phyloP scores from a whole-genome alignment of 129 eudicot genomes.

The Solidago caesia region DNA sequence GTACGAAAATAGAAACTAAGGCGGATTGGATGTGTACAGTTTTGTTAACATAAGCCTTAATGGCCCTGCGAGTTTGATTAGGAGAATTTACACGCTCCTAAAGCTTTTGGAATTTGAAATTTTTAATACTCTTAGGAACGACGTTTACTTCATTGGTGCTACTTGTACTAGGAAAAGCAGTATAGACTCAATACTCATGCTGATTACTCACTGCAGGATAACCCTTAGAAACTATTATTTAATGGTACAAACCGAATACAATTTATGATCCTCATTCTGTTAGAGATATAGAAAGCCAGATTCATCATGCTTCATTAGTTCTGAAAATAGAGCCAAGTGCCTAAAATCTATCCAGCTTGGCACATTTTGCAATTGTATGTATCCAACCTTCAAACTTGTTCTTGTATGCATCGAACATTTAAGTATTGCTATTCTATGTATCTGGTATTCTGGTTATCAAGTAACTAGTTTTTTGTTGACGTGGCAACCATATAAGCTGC shows the following conservation, averaged over 20 bases:
- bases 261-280: background rate
- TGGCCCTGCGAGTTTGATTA: background rate
- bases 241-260: background rate
- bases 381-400: no score
- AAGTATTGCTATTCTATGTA: no score
- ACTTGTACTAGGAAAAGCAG: background rate
- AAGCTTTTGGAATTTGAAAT: background rate
- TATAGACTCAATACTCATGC: background rate
- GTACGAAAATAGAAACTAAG: background rate
- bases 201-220: background rate
- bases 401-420: no score
- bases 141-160: background rate
- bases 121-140: background rate
- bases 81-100: background rate
- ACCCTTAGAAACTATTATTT: background rate
- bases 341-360: no score
- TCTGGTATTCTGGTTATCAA: no score
- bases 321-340: no score
- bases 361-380: no score
- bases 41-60: background rate
- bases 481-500: no score
- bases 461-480: no score
- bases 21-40: no score
- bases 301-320: no score
- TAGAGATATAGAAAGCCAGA: no score